These are phyloP conservation scores for Fraxinus anomala DNA, from an alignment of 257 asterid species.

Conservation along the genomic window DNA sequence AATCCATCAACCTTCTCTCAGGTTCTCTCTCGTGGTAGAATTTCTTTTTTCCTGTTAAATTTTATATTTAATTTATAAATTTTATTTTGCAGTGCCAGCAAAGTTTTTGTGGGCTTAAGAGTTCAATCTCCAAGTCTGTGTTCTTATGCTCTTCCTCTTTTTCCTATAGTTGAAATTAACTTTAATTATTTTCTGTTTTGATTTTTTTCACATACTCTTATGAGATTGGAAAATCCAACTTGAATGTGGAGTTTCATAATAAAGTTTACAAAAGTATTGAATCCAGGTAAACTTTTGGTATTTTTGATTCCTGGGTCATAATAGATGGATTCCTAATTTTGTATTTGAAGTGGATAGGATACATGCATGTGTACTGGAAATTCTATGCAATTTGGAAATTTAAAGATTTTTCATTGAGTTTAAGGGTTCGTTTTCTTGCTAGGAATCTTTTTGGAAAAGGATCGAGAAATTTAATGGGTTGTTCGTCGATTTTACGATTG, in stretches of 20 bases:
- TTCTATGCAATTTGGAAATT: constrained; percentile 1
- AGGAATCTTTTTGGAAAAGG: too few relatives aligned
- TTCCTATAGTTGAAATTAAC: background rate
- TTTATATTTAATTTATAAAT: background rate
- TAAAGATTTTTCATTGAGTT: background rate
- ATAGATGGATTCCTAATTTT: background rate
- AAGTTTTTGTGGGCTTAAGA: constrained; percentile 63
- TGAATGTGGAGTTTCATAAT: constrained; percentile 65
- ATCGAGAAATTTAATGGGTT: too few relatives aligned
- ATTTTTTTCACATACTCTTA: constrained; percentile 47
- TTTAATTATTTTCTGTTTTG: background rate
- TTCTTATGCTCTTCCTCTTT: background rate
- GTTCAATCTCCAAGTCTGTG: constrained; percentile 70
- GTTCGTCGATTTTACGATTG: too few relatives aligned
- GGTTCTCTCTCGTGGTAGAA: constrained; percentile 27
- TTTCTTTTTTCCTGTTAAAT: background rate
- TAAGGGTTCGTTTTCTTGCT: background rate
- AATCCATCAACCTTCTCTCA: constrained; percentile 34
- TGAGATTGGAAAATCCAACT: constrained; percentile 52
- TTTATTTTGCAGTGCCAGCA: constrained; percentile 51
- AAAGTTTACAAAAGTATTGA: constrained; percentile 65
- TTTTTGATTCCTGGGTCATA: constrained; percentile 7
- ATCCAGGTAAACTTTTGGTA: constrained; percentile 54
- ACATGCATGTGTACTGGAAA: background rate
- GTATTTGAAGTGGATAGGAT: background rate